Evolutionary conservation across 2,329 filamentous ascomycete genomes (phyloP).

Genomic region (Claviceps maximensis): DNA sequence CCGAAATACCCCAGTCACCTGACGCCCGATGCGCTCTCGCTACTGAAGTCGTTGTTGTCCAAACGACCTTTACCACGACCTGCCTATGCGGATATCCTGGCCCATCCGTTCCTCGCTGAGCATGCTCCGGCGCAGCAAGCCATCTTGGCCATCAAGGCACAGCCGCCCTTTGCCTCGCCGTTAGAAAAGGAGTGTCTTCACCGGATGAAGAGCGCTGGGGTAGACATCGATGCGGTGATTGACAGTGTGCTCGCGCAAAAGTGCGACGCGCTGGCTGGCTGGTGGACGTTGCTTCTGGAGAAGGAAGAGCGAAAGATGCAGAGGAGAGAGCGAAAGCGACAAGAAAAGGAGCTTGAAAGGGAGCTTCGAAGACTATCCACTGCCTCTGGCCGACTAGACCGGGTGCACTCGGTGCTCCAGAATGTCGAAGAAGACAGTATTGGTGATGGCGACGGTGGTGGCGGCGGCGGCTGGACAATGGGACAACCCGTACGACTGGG

Average conservation of each 20-base stretch:
- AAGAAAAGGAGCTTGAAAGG: conserved; percentile 71
- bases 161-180: conserved; percentile 69
- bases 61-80: conserved; percentile 81
- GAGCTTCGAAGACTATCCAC: conserved; percentile 73
- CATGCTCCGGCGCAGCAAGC: conserved; percentile 79
- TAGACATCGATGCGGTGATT: conserved; percentile 87
- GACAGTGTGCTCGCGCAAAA: conserved; percentile 84
- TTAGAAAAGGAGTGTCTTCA: conserved; percentile 85
- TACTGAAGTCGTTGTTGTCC: conserved; percentile 72
- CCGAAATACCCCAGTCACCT: conserved; percentile 74
- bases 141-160: conserved; percentile 70
- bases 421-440: conserved; percentile 61
- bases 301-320: conserved; percentile 84
- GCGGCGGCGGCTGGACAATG: conserved; percentile 21
- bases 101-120: conserved; percentile 77
- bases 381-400: conserved; percentile 75
- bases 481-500: conserved; percentile 28
- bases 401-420: conserved; percentile 61
- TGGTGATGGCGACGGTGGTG: conserved; percentile 17
- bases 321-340: conserved; percentile 68
- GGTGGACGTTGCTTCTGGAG: conserved; percentile 90
- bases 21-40: conserved; percentile 59
- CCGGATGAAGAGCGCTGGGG: conserved; percentile 84
- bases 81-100: conserved; percentile 69
- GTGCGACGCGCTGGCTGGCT: conserved; percentile 82